Evolutionary conservation across 2,329 filamentous ascomycete species (phyloP).

Genomic region (Volutella citrinella): DNA sequence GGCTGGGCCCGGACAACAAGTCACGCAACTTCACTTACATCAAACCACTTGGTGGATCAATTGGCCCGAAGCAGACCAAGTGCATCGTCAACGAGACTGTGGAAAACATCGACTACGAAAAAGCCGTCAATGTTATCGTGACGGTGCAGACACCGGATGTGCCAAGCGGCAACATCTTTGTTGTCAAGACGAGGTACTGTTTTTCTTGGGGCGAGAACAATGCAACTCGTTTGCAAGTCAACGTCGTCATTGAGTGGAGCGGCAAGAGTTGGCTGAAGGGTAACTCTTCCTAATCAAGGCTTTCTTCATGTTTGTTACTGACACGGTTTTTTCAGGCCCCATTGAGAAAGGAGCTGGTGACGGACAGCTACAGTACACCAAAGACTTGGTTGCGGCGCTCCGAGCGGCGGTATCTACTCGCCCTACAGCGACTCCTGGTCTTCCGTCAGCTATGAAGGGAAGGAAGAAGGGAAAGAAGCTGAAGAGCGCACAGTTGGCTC

Average conservation of each 20-base stretch:
- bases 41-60: conserved; percentile 79
- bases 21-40: conserved; percentile 80
- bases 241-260: conserved; percentile 90
- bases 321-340: too few species aligned
- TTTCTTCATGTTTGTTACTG: too few species aligned
- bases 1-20: conserved; percentile 71
- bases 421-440: conserved; percentile 45
- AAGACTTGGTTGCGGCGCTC: conserved; percentile 72
- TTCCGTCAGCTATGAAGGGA: conserved; percentile 46
- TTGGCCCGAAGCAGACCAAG: conserved; percentile 92
- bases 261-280: conserved; percentile 98
- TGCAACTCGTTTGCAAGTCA: conserved; percentile 79
- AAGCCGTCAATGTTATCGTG: conserved; percentile 76
- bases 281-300: too few species aligned
- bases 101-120: conserved; percentile 84
- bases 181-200: conserved; percentile 91
- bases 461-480: conserved; percentile 60
- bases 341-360: conserved; percentile 96
- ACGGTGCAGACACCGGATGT: conserved; percentile 92
- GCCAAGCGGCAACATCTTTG: conserved; percentile 87
- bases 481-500: conserved; percentile 43
- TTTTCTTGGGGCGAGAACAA: conserved; percentile 89
- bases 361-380: conserved; percentile 80
- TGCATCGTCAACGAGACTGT: conserved; percentile 84
- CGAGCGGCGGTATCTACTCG: conserved; percentile 70